Percentiles rank a stretch among this genome's conserved stretches.
Evolutionary conservation across 2,329 filamentous ascomycete genomes (phyloP).

Genomic region (Botrytis porri): DNA sequence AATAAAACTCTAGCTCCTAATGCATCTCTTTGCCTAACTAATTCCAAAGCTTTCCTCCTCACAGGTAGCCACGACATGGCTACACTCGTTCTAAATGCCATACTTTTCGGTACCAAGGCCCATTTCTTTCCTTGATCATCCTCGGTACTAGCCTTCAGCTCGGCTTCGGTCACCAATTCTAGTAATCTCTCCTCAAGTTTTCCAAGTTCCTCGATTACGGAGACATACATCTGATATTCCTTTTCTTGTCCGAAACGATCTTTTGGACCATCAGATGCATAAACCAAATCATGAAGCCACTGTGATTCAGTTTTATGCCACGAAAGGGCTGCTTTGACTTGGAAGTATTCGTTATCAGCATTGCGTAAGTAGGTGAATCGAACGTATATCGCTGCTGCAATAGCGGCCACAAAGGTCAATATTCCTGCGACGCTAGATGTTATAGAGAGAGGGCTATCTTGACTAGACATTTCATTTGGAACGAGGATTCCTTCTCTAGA

Average conservation of each 20-base stretch:
- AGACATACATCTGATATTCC: constrained; percentile 48
- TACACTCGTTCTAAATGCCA: constrained; percentile 42
- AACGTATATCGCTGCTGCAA: constrained; percentile 45
- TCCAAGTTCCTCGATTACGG: constrained; percentile 47
- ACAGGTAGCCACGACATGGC: constrained; percentile 47
- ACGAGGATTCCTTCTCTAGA: not conserved
- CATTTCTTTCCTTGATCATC: constrained; percentile 36
- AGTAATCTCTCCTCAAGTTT: constrained; percentile 46
- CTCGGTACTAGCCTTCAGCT: constrained; percentile 32
- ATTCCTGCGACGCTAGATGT: constrained; percentile 46
- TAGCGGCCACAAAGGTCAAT: constrained; percentile 48
- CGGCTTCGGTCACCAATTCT: constrained; percentile 46
- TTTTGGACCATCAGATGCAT: constrained; percentile 22
- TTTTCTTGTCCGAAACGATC: constrained; percentile 29
- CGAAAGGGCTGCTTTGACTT: constrained; percentile 46
- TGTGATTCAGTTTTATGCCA: constrained; percentile 51
- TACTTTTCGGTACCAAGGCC: constrained; percentile 42
- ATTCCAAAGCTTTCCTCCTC: constrained; percentile 45
- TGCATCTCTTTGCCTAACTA: constrained; percentile 47
- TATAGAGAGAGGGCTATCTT: constrained; percentile 47
- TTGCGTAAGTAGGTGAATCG: constrained; percentile 47
- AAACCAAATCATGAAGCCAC: constrained; percentile 46
- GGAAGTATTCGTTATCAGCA: constrained; percentile 48
- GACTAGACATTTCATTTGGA: not conserved
- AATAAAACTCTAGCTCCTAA: constrained; percentile 47